Base-by-base conservation (phyloP, 768 basidiomycete genomes). In the Boletus tylopilopsis region DNA sequence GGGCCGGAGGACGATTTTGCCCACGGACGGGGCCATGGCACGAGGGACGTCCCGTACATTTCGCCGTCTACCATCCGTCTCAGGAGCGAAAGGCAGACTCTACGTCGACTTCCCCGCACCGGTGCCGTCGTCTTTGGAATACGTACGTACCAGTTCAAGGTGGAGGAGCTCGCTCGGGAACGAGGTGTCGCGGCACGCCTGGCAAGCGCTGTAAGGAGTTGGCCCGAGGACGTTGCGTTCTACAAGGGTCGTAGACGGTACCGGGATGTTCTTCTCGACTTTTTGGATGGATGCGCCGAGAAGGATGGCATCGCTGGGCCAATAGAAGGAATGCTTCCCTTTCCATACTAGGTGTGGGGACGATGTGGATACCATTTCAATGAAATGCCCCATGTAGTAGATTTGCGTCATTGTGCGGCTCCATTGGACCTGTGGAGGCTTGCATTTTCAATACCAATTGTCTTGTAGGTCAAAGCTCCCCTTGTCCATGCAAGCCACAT, bases 81-180 rank as follows among this genome's bases (percentile, higher is more conserved):
- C 46, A 73, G 88, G 40, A 75, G 74, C 21, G 87, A 88, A 60
- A 71, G 87, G n/a, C 85, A 89, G 68, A 84, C 81, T 11, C 68
- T 89, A 45, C 73, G 85, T 30, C 72, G 88, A 18, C 73, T 90
- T 36, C 77, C 81, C 2, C 69, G 72, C 7, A 81, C 79, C 22
- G 85, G 87, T 4, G 84, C 79, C 6, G 72, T 90, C 29, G 70
- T 84, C 23, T 90, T 90, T 64, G 85, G 82, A 33, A 84, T 89
- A 58, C 75, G 86, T 18, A 83, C 82, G 32, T 87, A 88, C 64
- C 54, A 82, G 47, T 77, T 76, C 15, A 77, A 78, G 4, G 64
- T 87, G 19, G 74, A 70, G 29, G 75, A 77, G 32, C 63, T 90
- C 2, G 72, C 60, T 13, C 59, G 69, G 46, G 88, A 88, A 62